phyloP scores from a whole-genome alignment of 2,329 filamentous ascomycete species.

The Bipolaris sorokiniana region DNA sequence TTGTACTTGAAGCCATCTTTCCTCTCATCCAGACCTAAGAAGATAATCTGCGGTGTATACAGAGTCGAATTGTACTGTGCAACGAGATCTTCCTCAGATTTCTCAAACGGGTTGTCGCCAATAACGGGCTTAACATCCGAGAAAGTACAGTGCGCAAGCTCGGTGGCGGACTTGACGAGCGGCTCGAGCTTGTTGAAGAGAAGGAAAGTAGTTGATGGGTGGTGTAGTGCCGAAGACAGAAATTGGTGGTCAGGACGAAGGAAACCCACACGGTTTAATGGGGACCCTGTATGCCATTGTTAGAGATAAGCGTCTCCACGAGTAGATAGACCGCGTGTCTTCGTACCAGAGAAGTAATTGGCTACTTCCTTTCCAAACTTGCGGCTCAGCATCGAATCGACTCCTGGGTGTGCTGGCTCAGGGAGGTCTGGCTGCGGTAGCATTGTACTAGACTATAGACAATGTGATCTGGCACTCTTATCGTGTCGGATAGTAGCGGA shows the following conservation, averaged over 20 bases:
- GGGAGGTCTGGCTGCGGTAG: constrained; percentile 57
- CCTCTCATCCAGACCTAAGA: constrained; percentile 80
- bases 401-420: constrained; percentile 62
- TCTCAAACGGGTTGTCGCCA: constrained; percentile 72
- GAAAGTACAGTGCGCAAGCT: constrained; percentile 72
- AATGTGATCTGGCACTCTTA: not conserved
- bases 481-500: not conserved
- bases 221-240: constrained; percentile 69
- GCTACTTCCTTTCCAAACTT: constrained; percentile 80
- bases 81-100: constrained; percentile 74
- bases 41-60: constrained; percentile 74
- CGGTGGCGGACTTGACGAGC: constrained; percentile 65
- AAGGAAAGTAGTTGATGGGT: constrained; percentile 73
- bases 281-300: constrained; percentile 60
- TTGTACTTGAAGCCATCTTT: constrained; percentile 65
- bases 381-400: constrained; percentile 73
- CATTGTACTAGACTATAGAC: constrained; percentile 29
- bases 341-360: constrained; percentile 76
- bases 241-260: constrained; percentile 74
- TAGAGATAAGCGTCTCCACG: not conserved
- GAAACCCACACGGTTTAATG: constrained; percentile 80
- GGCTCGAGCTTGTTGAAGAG: constrained; percentile 81
- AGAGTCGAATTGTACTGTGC: constrained; percentile 74
- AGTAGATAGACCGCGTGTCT: not conserved
- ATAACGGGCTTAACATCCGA: constrained; percentile 74